These are phyloP conservation scores for Inga oerstediana DNA, from an alignment of 306 rosid species.

Conservation along the genomic window DNA sequence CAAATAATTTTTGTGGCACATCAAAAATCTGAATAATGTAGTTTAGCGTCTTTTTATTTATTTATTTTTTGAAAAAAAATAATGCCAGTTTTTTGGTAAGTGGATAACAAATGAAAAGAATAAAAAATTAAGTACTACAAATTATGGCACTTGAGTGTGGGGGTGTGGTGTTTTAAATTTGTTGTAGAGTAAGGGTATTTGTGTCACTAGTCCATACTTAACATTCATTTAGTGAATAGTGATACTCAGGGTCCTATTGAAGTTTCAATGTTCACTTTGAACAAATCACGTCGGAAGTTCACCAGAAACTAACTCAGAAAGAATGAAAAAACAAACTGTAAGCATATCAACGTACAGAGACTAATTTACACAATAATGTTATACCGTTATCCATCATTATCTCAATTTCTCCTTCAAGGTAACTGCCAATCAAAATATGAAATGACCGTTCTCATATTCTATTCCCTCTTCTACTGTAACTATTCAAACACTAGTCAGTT, in stretches of 20 bases:
- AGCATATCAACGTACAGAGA: background rate
- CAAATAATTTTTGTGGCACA: background rate
- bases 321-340: background rate
- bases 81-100: background rate
- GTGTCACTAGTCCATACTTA: too few relatives aligned
- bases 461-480: background rate
- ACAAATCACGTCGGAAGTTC: background rate
- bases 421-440: conserved; percentile 1
- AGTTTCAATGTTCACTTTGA: conserved; percentile 10
- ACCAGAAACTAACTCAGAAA: background rate
- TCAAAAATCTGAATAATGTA: background rate
- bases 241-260: conserved; percentile 17
- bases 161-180: background rate
- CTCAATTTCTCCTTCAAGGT: conserved; percentile 3
- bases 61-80: background rate
- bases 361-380: background rate
- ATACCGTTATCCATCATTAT: background rate
- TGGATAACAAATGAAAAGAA: background rate
- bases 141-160: too few relatives aligned
- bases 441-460: background rate
- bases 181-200: background rate
- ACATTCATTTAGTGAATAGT: background rate
- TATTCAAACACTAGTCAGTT: background rate
- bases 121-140: background rate
- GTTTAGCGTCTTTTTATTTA: background rate